These are phyloP conservation scores for Hansenula sp. DNA, from an alignment of 1,139 yeast genomes.

Conservation along the genomic window DNA sequence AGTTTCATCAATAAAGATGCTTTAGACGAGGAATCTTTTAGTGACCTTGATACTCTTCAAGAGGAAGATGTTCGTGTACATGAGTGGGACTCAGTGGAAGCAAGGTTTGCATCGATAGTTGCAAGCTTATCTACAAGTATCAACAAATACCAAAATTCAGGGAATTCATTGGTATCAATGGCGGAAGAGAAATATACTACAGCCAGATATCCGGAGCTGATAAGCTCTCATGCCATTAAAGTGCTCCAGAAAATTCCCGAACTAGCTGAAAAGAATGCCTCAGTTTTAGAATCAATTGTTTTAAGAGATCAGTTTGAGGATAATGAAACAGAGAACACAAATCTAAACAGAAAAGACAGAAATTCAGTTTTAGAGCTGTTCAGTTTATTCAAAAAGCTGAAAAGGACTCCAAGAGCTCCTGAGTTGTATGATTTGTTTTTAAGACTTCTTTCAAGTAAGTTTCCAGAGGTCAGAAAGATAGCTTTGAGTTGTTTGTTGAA, in stretches of 20 bases:
- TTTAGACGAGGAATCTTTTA: conserved; percentile 3
- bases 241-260: conserved; percentile 52
- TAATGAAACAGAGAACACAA: conserved; percentile 25
- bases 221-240: conserved; percentile 45
- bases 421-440: conserved; percentile 52
- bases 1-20: conserved; percentile 28
- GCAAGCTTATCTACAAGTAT: not conserved
- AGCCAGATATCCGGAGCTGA: conserved; percentile 28
- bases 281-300: conserved; percentile 51
- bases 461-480: conserved; percentile 58
- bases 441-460: conserved; percentile 58
- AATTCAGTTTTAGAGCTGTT: conserved; percentile 57
- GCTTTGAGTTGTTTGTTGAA: conserved; percentile 73
- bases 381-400: conserved; percentile 61
- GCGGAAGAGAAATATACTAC: conserved; percentile 11
- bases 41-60: not conserved
- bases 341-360: conserved; percentile 63
- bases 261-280: conserved; percentile 61
- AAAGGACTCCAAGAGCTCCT: conserved; percentile 44
- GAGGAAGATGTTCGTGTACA: not conserved
- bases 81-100: not conserved
- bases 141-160: not conserved
- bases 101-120: not conserved
- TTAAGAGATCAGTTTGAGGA: conserved; percentile 28
- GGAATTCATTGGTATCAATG: not conserved